phyloP scores from a whole-genome alignment of 768 basidiomycete genomes.

The Tylopilus sp. region DNA sequence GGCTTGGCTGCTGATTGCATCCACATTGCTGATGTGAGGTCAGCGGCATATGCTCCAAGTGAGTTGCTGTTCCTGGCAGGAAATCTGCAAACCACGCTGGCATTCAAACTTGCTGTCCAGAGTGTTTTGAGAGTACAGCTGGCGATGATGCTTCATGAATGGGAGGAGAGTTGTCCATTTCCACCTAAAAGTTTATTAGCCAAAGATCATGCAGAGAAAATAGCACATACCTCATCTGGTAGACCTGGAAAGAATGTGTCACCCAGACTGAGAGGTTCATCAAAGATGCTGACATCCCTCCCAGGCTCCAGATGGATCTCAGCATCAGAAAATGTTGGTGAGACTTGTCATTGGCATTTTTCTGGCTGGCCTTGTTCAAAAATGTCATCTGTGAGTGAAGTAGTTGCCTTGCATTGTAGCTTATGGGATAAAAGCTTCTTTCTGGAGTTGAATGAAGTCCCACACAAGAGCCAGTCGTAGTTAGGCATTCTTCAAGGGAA shows the following conservation, averaged over 20 bases:
- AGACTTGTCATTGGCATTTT: not conserved
- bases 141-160: not conserved
- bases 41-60: not conserved
- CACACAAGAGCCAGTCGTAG: not conserved
- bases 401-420: not conserved
- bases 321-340: not conserved
- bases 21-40: not conserved
- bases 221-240: not conserved
- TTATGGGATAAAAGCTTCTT: not conserved
- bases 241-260: not conserved
- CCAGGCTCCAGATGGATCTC: no score
- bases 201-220: no score
- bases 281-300: no score
- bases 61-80: not conserved
- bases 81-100: not conserved
- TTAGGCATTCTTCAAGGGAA: no score
- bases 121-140: not conserved
- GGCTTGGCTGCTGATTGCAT: not conserved
- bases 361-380: not conserved
- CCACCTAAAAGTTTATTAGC: no score
- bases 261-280: no score
- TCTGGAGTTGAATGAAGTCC: not conserved
- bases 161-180: not conserved
- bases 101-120: not conserved
- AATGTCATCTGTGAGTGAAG: not conserved